Base-by-base conservation (phyloP, 345 rosid species). In the Aethionema arabicum region DNA sequence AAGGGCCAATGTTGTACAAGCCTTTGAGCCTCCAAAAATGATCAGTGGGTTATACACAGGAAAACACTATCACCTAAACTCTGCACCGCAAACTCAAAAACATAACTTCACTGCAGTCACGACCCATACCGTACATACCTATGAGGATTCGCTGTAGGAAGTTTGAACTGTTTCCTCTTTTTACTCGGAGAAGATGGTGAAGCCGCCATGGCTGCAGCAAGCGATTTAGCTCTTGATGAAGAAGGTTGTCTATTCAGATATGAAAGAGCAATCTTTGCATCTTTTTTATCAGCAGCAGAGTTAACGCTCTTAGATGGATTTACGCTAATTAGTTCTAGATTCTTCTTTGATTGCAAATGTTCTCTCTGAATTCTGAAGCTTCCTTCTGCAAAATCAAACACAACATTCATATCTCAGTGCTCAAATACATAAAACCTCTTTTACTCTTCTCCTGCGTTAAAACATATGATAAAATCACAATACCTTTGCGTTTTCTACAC, bases 261-360 rank as follows among this genome's bases (percentile, higher is more conserved):
- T 58, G 83, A 73, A 32, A 64, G 0, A 31, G 97, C 97, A 80
- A 73, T 78, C 13, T 5, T 46, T 54, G 3, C 32, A 0, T 56
- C 52, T 38, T 40, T 55, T 3, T 63, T 64, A 56, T 60, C 63
- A 5, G 31, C 53, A 42, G 47, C 48, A 69, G 38, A 68, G 31
- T 52, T 44, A 45, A 49, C 31, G 66, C 66, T 65, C 55, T 73
- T 43, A 21, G 9, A 13, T 8, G 35, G 51, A 32, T 32, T 49
- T 56, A 14, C 16, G 32, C 51, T 29, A 54, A 30, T 33, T 54
- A 53, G 56, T 29, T 38, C 67, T 30, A 38, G 58, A n/a, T 47
- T 72, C 63, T 72, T 59, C 56, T 63, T 75, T 4, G 13, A 41
- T 63, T 77, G 82, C 69, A 73, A 63, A 65, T 75, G 80, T 45